Base-by-base conservation (phyloP, 208 protist species). In the Trichomonas tenax region DNA sequence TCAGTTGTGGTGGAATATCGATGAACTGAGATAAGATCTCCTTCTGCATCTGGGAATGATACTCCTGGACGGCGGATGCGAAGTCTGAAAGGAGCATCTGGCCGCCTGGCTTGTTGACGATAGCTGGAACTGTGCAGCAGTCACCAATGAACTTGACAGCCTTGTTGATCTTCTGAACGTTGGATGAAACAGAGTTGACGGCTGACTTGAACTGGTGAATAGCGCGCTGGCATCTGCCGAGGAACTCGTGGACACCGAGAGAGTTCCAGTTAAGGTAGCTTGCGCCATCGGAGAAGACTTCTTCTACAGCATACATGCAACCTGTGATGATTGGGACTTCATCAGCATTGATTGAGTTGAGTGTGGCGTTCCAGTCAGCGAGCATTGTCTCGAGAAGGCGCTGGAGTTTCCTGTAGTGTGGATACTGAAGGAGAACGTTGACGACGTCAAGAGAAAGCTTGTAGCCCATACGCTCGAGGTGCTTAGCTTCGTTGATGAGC, bases 251-350 rank as follows among this genome's bases (percentile, higher is more conserved):
- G 96, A 99, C 99, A 96, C 98, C 99, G 14, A 99, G 98, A 86
- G 98, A 99, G 49, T 99, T 99, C 99, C 99, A 99, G 98, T 99
- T 99, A 96, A 99, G 98, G 96, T 99, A 98, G 49, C 97, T 96
- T 96, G 99, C 98, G 41, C 98, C 99, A n/a, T 98, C 98, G 96
- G 98, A 97, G 17, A 99, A 97, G 23, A 98, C 97, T 44, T 63
- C 93, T 82, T 82, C 49, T 3, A 96, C 46, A 51, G 34, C 21
- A 34, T 40, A 34, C 46, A 96, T 82, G 41, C 93, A 96, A 3
- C 93, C 51, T 34, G 38, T 96, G 31, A 96, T 38, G 11, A 81
- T 81, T 45, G 31, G 51, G 26, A 63, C 38, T 96, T 96, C 93
- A 96, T 96, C 46, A 45, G 36, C 36, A 34, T 96, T 40, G 3